A percentile compares a stretch with the other conserved stretches of the same genome.
Conservation (phyloP, 176 grass and related monocot species). For the Thalia dealbata region DNA sequence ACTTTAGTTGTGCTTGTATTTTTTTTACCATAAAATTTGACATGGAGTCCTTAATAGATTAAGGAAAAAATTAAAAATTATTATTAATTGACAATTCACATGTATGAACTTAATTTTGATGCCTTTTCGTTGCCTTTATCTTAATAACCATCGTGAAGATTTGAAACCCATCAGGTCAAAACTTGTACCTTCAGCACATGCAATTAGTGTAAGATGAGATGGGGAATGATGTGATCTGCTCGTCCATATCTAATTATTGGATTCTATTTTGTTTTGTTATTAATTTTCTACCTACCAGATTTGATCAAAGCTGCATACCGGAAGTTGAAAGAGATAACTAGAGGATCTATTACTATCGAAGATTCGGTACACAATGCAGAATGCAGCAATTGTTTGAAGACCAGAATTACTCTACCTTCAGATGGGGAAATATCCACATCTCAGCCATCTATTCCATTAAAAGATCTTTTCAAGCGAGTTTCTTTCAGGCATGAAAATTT, state of each 20-base stretch:
- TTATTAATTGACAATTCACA: too few species aligned
- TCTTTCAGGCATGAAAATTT: constrained; percentile 78
- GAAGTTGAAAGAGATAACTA: constrained; percentile 55
- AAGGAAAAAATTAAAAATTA: too few species aligned
- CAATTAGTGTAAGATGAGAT: constrained; percentile 12
- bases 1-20: too few species aligned
- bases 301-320: constrained; percentile 69
- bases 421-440: constrained; percentile 23
- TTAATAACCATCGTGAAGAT: background rate
- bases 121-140: background rate
- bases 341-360: background rate
- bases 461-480: constrained; percentile 38
- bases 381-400: constrained; percentile 1
- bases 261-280: background rate
- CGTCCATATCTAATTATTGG: background rate
- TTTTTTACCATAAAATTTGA: too few species aligned
- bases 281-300: constrained; percentile 33
- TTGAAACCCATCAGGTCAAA: background rate
- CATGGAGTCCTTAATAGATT: too few species aligned
- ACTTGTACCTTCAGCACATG: background rate
- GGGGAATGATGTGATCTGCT: background rate
- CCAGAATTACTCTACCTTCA: constrained; percentile 6
- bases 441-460: background rate
- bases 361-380: background rate
- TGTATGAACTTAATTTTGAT: background rate